Percentiles rank a stretch among this genome's conserved stretches.
Conservation (phyloP, 108 stramenopile species). For the Pseudonitzschia pungens region DNA sequence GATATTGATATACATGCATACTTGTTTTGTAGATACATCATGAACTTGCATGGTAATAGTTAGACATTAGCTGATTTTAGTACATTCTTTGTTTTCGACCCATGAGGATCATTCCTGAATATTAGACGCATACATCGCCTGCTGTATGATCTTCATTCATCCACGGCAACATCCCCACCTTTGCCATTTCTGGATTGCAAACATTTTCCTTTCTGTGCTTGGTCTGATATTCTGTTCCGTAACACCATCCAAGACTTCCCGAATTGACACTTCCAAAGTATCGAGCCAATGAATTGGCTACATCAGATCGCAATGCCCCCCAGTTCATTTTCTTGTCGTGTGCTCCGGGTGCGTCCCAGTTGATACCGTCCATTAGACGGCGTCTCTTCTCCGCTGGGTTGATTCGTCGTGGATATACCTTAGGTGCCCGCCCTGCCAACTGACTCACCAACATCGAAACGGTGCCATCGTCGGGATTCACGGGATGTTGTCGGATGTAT, state of each 20-base stretch:
- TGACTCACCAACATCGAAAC: conserved; percentile 82
- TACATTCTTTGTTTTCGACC: no score
- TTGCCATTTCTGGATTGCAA: conserved; percentile 51
- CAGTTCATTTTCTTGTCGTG: conserved; percentile 58
- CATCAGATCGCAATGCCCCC: conserved; percentile 70
- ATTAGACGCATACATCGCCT: conserved; percentile 38
- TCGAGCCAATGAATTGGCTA: conserved; percentile 69
- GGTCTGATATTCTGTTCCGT: conserved; percentile 51
- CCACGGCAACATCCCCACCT: conserved; percentile 51
- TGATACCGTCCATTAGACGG: conserved; percentile 38
- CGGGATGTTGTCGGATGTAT: conserved; percentile 71
- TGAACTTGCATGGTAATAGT: no score
- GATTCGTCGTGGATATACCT: conserved; percentile 26
- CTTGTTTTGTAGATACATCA: no score
- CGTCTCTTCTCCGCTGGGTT: not conserved
- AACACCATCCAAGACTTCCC: conserved; percentile 86
- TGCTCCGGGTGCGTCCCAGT: conserved; percentile 38
- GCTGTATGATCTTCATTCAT: conserved; percentile 42
- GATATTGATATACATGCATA: no score
- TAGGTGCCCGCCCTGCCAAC: conserved; percentile 71
- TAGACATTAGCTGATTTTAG: no score
- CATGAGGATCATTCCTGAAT: not conserved
- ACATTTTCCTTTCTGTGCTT: conserved; percentile 25
- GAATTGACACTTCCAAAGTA: conserved; percentile 85
- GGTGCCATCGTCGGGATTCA: conserved; percentile 86